A percentile compares a stretch with the other conserved stretches of the same genome.
Conservation (phyloP, 306 rosid species). For the Purshia tridentata region DNA sequence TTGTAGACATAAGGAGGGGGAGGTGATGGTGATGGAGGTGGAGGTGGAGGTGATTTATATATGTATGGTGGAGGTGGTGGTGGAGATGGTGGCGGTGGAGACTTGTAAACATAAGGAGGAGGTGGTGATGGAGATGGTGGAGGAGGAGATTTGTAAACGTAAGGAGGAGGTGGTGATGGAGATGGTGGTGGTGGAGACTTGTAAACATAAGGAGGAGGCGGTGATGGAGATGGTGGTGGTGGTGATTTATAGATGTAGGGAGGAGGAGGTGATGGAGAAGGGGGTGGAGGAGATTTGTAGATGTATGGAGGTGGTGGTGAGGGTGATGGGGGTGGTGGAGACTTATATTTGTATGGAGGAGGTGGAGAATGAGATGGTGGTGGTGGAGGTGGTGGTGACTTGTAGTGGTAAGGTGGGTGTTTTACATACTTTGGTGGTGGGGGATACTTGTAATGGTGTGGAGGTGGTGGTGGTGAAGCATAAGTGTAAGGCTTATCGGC, state of each 20-base stretch:
- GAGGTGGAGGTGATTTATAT: not conserved
- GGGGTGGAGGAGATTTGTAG: too few species aligned
- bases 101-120: not conserved
- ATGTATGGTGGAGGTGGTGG: not conserved
- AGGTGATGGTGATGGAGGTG: not conserved
- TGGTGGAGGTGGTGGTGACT: not conserved
- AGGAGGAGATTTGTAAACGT: not conserved
- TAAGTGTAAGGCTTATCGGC: not conserved
- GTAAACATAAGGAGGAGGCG: not conserved
- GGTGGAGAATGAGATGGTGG: not conserved
- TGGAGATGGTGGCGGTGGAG: not conserved
- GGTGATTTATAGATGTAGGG: not conserved
- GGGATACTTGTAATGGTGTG: too few species aligned
- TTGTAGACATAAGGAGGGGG: not conserved
- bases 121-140: not conserved
- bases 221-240: fast-evolving
- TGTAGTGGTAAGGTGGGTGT: not conserved
- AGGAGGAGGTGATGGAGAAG: too few species aligned
- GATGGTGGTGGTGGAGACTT: not conserved
- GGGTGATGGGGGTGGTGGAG: not conserved
- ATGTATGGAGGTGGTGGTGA: not conserved
- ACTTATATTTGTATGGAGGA: not conserved
- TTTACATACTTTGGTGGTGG: too few species aligned
- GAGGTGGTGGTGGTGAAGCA: not conserved
- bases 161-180: not conserved